Base-by-base conservation (phyloP, 1,284 basidiomycete species). In the Puccinia horiana region DNA sequence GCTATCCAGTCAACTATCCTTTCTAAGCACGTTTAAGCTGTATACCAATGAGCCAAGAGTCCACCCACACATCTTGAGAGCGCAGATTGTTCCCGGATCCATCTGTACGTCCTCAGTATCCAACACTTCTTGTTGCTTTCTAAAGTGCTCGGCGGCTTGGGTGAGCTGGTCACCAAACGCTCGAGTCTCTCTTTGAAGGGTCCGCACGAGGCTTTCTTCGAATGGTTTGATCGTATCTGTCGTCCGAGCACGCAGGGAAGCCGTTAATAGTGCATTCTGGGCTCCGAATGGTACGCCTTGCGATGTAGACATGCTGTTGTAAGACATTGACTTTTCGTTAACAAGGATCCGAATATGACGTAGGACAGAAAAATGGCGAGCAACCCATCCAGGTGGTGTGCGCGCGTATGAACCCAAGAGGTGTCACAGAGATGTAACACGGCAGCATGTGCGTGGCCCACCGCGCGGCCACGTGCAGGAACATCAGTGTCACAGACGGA, bases 1-100 rank as follows among this genome's bases (percentile, higher is more conserved):
- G 54, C n/a, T 9, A 52, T 29, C 29, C 6, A 61, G 58, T 35
- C 58, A 61, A 61, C 47, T 54, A 16, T 1, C 1, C 32, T 20
- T 42, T 56, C 49, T 40, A 18, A 26, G 8, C 42, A 52, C 29
- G 23, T 16, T 49, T 8, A 49, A 35, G 52, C 12, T 23, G n/a
- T n/a, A n/a, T 12, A 58, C 11, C 14, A 32, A 58, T 29, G n/a
- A 29, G 6, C 20, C 20, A 29, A 35, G 26, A 12, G 9, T 26
- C 4, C 16, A 81, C 78, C 20, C 32, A 81, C 78, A 81, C 78
- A 81, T 81, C 67, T 69, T 72, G 29, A 81, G 58, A 29, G 78
- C 67, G 52, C 78, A 81, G 26, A 81, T 52, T 23, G 67, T 63
- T 35, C 78, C 78, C 6, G 65, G 42, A 52, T 81, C 78, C 67